These are phyloP conservation scores for Tremella mesenterica DNA, from an alignment of 768 basidiomycete species.

Conservation along the genomic window DNA sequence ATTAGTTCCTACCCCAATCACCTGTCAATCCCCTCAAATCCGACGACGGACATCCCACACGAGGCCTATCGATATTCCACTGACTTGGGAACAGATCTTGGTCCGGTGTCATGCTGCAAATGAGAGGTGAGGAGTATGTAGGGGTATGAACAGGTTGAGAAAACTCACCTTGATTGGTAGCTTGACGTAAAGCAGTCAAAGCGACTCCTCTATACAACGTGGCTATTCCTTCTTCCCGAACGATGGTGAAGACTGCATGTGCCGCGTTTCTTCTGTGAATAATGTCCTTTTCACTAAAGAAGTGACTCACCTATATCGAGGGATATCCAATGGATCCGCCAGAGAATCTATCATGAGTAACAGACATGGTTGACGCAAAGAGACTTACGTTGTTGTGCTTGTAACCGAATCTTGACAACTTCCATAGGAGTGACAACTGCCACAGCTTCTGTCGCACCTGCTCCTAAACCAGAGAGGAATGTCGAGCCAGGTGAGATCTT, in stretches of 20 bases:
- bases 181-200: conserved; percentile 87
- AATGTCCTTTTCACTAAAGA: conserved; percentile 14
- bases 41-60: too few relatives aligned
- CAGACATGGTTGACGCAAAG: not conserved
- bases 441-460: conserved; percentile 91
- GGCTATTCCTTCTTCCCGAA: conserved; percentile 77
- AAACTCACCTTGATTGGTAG: conserved; percentile 82
- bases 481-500: conserved; percentile 69
- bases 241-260: conserved; percentile 88
- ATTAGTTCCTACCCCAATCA: not conserved
- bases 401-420: conserved; percentile 94
- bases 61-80: too few relatives aligned
- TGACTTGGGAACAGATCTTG: too few relatives aligned
- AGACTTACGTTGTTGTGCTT: conserved; percentile 75
- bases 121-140: not conserved
- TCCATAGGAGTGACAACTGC: conserved; percentile 97
- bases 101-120: too few relatives aligned
- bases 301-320: conserved; percentile 85
- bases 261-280: too few relatives aligned
- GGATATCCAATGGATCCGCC: conserved; percentile 86
- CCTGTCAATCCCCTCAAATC: too few relatives aligned
- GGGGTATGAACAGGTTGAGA: not conserved
- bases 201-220: conserved; percentile 88
- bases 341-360: conserved; percentile 55
- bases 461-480: conserved; percentile 87